Base-by-base conservation (phyloP, 2,329 filamentous ascomycete genomes). In the Pseudogymnoascus sp. region DNA sequence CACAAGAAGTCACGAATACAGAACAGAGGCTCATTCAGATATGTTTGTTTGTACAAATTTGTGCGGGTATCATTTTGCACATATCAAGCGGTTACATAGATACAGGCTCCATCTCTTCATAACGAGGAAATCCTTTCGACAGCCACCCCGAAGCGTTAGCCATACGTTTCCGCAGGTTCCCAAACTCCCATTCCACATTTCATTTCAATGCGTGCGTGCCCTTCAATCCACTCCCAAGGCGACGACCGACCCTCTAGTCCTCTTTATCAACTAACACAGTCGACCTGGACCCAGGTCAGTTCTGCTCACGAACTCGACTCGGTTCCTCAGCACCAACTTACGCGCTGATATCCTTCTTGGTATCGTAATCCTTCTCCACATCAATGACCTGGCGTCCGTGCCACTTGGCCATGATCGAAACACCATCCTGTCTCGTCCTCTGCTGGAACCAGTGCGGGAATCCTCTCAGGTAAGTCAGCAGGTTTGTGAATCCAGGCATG, bases 371-470 rank as follows among this genome's bases (percentile, higher is more conserved):
- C 60, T 66, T 67, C 20, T 70, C 67, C 3, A 69, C 61, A 68
- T 71, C 67, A 61, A 71, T 65, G 28, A 70, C 69, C 62, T 71
- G 69, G 47, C 69, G 65, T 16, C 70, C 70, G 35, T 68, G 63
- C 68, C 67, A 71, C 11, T 67, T 66, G 35, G 38, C 63, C 69
- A 71, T 71, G 22, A 69, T 64, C 28, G 62, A 60, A 20, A 64
- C 57, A 1, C 67, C 68, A 62, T 73, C 72, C 32, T 77, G 75
- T 64, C 85, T 74, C 62, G 82, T n/a, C 14, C 72, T 68, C 65
- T 80, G 76, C 72, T 85, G 78, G 68, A 84, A 78, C 86, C 86
- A 90, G 66, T 82, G 74, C n/a, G 87, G 86, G 65, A 83, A 71
- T 0, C 74, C 77, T 34, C 82, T 75, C 62, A 84, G 68, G 37